A percentile compares a stretch with the other conserved stretches of the same genome.
Conservation (phyloP, 768 basidiomycete genomes). For the Boletus pseudo-olivaceus region DNA sequence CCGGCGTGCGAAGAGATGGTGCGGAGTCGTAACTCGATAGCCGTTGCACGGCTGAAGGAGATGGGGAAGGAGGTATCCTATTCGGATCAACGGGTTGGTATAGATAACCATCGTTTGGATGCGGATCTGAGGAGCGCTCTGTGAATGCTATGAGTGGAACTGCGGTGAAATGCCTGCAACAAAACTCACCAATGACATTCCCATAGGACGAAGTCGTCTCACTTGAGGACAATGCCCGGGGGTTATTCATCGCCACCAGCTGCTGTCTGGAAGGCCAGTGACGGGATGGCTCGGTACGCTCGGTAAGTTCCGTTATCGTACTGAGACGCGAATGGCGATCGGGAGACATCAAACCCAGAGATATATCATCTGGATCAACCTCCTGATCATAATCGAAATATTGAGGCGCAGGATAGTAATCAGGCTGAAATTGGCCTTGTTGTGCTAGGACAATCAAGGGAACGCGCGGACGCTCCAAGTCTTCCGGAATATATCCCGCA, state of each 20-base stretch:
- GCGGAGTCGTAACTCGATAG: slow-evolving; percentile 57
- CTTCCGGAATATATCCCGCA: slow-evolving; percentile 24
- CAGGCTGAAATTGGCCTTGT: slow-evolving; percentile 41
- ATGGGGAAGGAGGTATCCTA: slow-evolving; percentile 60
- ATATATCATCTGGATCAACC: slow-evolving; percentile 25
- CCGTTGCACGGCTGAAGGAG: slow-evolving; percentile 59
- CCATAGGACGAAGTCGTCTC: slow-evolving; percentile 59
- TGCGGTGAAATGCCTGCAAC: neutral
- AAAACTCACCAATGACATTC: slow-evolving; percentile 50
- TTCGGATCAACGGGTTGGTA: slow-evolving; percentile 46
- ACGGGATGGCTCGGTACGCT: slow-evolving; percentile 57
- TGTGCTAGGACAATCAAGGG: slow-evolving; percentile 63
- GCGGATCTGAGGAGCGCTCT: slow-evolving; percentile 17
- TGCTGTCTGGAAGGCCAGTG: slow-evolving; percentile 44
- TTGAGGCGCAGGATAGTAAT: slow-evolving; percentile 25
- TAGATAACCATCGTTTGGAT: slow-evolving; percentile 4
- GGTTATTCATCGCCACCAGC: slow-evolving; percentile 37
- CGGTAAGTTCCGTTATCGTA: slow-evolving; percentile 67
- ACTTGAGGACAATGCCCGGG: slow-evolving; percentile 35
- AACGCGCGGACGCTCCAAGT: slow-evolving; percentile 42
- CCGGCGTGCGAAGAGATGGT: slow-evolving; percentile 49
- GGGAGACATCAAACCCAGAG: slow-evolving; percentile 33
- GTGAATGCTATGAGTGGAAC: slow-evolving; percentile 5
- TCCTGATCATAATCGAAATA: slow-evolving; percentile 23
- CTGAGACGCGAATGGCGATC: slow-evolving; percentile 42